These are phyloP conservation scores for Licmophora abbreviata DNA, from an alignment of 108 stramenopile genomes.

Conservation along the genomic window DNA sequence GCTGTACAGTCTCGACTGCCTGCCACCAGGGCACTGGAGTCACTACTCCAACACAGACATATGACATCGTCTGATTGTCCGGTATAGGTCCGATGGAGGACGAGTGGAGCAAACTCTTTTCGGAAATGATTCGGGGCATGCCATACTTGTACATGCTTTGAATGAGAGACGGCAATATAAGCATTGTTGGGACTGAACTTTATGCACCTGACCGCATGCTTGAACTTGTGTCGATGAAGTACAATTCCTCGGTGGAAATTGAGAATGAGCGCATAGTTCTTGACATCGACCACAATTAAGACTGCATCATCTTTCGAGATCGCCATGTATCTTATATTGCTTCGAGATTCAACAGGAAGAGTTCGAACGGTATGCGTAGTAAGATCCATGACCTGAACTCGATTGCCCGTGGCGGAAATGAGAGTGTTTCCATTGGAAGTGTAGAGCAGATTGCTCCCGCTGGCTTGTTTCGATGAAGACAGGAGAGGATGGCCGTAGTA, in stretches of 20 bases:
- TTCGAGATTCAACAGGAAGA: constrained; percentile 83
- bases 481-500: constrained; percentile 81
- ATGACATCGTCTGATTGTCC: constrained; percentile 83
- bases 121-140: constrained; percentile 64
- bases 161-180: constrained; percentile 86
- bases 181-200: constrained; percentile 82
- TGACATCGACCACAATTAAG: constrained; percentile 77
- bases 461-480: constrained; percentile 27
- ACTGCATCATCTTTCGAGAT: constrained; percentile 80
- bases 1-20: constrained; percentile 79
- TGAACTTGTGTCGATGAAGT: constrained; percentile 91
- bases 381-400: constrained; percentile 88
- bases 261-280: constrained; percentile 67
- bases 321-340: constrained; percentile 84
- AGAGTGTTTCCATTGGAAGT: constrained; percentile 86
- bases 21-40: constrained; percentile 79
- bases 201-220: constrained; percentile 69
- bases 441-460: constrained; percentile 87
- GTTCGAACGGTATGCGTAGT: constrained; percentile 81
- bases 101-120: constrained; percentile 90
- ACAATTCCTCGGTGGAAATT: constrained; percentile 81
- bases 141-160: constrained; percentile 95
- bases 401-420: constrained; percentile 89
- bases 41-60: constrained; percentile 81
- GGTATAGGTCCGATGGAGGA: constrained; percentile 84